Conservation (phyloP, 257 asterid genomes). For the Fraxinus americana region DNA sequence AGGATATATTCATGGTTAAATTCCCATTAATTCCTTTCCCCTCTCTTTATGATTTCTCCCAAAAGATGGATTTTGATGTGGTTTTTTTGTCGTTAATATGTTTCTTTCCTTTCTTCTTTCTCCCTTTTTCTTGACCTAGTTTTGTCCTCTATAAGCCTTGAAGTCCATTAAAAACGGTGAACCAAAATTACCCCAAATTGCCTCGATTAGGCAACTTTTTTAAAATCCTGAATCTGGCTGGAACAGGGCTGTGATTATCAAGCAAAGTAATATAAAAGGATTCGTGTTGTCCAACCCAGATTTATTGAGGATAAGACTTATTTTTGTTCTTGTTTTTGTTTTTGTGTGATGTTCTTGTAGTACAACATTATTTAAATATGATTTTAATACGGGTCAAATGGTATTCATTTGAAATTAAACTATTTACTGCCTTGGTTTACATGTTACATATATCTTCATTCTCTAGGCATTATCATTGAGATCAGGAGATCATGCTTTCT, state of each 20-base stretch:
- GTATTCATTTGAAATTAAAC: neutral
- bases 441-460: neutral
- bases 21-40: no score
- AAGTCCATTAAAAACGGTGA: no score
- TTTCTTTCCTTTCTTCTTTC: no score
- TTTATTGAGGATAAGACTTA: neutral
- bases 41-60: no score
- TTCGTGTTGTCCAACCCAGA: neutral
- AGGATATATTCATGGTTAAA: no score
- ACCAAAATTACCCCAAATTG: no score
- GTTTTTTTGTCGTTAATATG: no score
- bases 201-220: no score
- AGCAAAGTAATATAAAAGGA: neutral
- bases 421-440: neutral
- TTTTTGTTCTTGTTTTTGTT: neutral
- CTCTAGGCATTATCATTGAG: slow-evolving; percentile 9
- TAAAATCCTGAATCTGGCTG: no score
- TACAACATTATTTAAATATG: neutral
- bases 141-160: no score
- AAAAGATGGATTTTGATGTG: no score
- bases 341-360: neutral
- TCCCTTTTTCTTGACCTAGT: no score
- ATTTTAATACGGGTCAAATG: neutral
- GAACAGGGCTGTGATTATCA: neutral
- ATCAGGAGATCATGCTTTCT: slow-evolving; percentile 8